These are phyloP conservation scores for Apiospora marii DNA, from an alignment of 2,329 filamentous ascomycete species.

Conservation along the genomic window DNA sequence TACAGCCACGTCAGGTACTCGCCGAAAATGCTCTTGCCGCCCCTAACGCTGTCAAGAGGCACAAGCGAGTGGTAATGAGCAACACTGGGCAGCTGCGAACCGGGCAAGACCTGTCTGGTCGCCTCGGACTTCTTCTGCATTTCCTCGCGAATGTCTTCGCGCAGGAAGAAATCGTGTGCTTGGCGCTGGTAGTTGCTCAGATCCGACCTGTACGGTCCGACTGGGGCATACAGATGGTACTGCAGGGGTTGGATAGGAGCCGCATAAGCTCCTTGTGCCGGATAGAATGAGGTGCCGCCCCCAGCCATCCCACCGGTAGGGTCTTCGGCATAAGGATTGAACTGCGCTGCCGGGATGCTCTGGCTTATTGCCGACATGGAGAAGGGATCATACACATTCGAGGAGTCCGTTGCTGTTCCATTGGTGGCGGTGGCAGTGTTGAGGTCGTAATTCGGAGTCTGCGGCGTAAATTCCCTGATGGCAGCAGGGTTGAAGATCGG, in stretches of 20 bases:
- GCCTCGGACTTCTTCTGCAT: slow-evolving; percentile 89
- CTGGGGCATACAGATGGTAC: slow-evolving; percentile 92
- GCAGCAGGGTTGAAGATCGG: slow-evolving; percentile 62
- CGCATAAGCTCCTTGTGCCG: slow-evolving; percentile 60
- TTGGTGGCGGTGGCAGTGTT: slow-evolving; percentile 51
- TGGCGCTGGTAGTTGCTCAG: slow-evolving; percentile 87
- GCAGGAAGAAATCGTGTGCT: slow-evolving; percentile 90
- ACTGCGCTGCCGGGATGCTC: slow-evolving; percentile 58
- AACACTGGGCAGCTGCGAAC: slow-evolving; percentile 74
- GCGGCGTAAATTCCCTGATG: slow-evolving; percentile 68
- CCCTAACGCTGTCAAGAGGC: slow-evolving; percentile 83
- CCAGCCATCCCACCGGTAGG: slow-evolving; percentile 58
- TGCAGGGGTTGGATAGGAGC: slow-evolving; percentile 72
- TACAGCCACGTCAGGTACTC: slow-evolving; percentile 89
- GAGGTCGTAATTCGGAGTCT: slow-evolving; percentile 57
- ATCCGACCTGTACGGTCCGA: slow-evolving; percentile 77
- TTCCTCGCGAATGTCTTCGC: slow-evolving; percentile 86
- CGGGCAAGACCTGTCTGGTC: slow-evolving; percentile 83
- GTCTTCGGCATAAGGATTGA: slow-evolving; percentile 82
- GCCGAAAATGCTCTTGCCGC: slow-evolving; percentile 81
- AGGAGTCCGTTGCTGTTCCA: slow-evolving; percentile 57
- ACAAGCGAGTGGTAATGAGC: slow-evolving; percentile 94
- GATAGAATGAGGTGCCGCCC: slow-evolving; percentile 72
- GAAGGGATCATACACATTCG: slow-evolving; percentile 67
- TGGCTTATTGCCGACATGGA: slow-evolving; percentile 64